Evolutionary conservation across 1,139 yeast species (phyloP), one percentile per base, ranked within the genome.

Genomic region (Nadsonia commutata): DNA sequence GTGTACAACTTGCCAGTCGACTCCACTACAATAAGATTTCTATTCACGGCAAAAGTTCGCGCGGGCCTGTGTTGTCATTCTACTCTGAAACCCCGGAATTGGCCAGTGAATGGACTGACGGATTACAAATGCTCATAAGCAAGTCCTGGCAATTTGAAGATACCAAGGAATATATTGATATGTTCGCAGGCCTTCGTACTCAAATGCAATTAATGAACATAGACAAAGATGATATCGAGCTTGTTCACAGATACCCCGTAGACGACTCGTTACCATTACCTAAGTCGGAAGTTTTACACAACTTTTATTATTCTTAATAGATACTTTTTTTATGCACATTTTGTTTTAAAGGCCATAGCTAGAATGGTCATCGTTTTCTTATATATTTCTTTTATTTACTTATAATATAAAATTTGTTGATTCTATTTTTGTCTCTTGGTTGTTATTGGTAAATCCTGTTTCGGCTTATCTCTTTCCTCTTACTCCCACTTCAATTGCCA

Each of bases 81-180:
- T 82, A 72, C 58, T 73, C 84, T 7, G 90, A 81, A 49, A 79
- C 85, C 5, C 72, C 74, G 48, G 84, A 80, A 43, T 71, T 75
- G 47, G 77, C 81, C 43, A 74, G 72, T 47, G 76, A 79, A 6
- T 83, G 94, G 93, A 66, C 80, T 40, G 94, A 84, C 61, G 94
- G 94, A 1, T 60, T 84, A 45, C 76, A 75, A 56, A 68, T 83
- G 71, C 65, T 81, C 51, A 62, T 67, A 23, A 61, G 63, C 36
- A 62, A 60, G 36, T 47, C 55, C 3, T 56, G 55, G 37, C 65
- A 79, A 39, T 77, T 88, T 0, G 60, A 59, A 2, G 84, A 77
- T 22, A 76, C 93, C 2, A 69, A 68, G 44, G 64, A 62, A 41
- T 88, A 81, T 55, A 66, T 80, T 40, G 67, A 70, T 19, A 66